Evolutionary conservation across 2,329 filamentous ascomycete genomes (phyloP).

Genomic region (Sarocladium oryzae): DNA sequence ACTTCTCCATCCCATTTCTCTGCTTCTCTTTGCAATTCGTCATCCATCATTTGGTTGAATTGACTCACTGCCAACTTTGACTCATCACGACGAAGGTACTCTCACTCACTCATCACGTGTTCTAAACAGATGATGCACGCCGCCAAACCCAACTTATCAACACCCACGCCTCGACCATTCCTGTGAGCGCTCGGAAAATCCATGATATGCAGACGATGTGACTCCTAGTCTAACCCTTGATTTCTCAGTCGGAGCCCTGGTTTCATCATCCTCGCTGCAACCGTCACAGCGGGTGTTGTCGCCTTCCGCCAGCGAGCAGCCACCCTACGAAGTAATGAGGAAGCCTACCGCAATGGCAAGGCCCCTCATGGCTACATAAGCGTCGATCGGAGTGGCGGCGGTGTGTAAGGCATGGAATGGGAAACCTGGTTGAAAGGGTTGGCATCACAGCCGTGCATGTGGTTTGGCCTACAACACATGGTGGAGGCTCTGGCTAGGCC

Average conservation of each 20-base stretch:
- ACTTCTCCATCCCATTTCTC: background rate
- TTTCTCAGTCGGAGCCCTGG: slow-evolving; percentile 28
- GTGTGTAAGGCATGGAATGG: slow-evolving; percentile 26
- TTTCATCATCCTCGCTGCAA: slow-evolving; percentile 27
- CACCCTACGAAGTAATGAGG: slow-evolving; percentile 34
- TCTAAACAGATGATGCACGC: slow-evolving; percentile 11
- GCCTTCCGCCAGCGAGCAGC: slow-evolving; percentile 29
- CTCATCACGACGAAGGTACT: no score
- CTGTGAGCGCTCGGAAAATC: slow-evolving; percentile 16
- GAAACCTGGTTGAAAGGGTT: no score
- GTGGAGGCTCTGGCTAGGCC: no score
- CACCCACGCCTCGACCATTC: slow-evolving; percentile 16
- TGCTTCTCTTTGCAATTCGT: background rate
- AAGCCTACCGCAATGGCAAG: slow-evolving; percentile 30
- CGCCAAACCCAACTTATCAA: slow-evolving; percentile 12
- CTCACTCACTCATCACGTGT: no score
- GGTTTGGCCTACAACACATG: no score
- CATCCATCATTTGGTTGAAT: background rate
- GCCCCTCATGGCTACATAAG: slow-evolving; percentile 39
- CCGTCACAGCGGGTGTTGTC: slow-evolving; percentile 21
- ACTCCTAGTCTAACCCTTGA: no score
- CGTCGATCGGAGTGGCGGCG: slow-evolving; percentile 46
- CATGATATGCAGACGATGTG: no score
- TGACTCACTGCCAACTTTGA: no score
- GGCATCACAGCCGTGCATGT: no score